Conservation (phyloP, 31 red algal species). For the Odonthalia washingtoniensis region DNA sequence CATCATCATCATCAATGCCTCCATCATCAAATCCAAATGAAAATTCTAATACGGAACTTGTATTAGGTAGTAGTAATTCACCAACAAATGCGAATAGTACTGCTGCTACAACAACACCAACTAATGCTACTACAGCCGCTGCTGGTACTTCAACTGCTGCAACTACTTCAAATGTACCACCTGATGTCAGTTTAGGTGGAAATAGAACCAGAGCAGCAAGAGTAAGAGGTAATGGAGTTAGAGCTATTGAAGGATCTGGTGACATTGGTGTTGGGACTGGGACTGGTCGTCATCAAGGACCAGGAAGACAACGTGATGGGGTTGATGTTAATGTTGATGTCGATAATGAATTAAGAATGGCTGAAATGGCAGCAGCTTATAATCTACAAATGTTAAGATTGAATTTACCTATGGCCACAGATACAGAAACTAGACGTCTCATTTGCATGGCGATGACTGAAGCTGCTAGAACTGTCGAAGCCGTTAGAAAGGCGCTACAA, state of each 20-base stretch:
- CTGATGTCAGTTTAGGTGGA: neutral
- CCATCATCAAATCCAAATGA: neutral
- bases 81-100: neutral
- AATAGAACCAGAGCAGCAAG: neutral
- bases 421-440: conserved; percentile 16
- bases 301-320: neutral
- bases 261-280: neutral
- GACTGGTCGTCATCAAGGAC: neutral
- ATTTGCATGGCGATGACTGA: conserved; percentile 46
- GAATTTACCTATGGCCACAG: neutral
- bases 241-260: neutral
- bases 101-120: neutral
- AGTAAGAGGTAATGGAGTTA: too few relatives aligned
- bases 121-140: neutral
- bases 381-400: conserved; percentile 9
- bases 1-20: neutral
- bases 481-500: conserved; percentile 1
- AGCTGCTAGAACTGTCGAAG: conserved; percentile 25
- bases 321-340: conserved; percentile 1
- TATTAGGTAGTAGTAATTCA: neutral
- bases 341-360: conserved; percentile 35
- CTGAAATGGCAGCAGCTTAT: conserved; percentile 36
- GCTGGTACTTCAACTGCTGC: neutral
- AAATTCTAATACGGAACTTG: neutral
- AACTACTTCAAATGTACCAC: neutral